Base-by-base conservation (phyloP, 805 yeast genomes). In the Cyberlindnera maclurae region DNA sequence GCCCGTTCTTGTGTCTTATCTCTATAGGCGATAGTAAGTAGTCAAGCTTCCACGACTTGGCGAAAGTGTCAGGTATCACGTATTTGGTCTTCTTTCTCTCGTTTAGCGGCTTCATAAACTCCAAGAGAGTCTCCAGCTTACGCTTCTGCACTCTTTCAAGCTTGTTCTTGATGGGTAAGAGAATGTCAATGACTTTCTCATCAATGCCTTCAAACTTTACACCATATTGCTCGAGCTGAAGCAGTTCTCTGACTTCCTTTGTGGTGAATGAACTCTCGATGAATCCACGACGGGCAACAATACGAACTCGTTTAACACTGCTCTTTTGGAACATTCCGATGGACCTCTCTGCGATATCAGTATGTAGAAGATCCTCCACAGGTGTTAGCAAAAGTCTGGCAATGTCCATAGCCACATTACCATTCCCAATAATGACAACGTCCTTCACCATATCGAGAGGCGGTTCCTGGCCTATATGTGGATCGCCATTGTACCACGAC, bases 401-500 rank as follows among this genome's bases (percentile, higher is more conserved):
- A 4, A 93, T 77, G 57, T 93, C 98, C 43, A 93, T 63, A 0
- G 97, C 96, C 13, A 93, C 98, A 56, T 93, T 93, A 33, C 98
- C 98, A 59, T 89, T 90, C 6, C 99, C 99, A n/a, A 93, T 73
- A 26, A 93, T 80, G 0, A 82, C 75, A 2, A 87, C 95, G 29
- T 70, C 67, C 43, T 73, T 71, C 3, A 79, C 79, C 24, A 70
- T 62, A 3, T 70, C 68, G 50, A 90, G 66, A n/a, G 78, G 77
- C 5, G 86, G 82, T 15, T 67, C 60, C 12, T 68, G 56, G 15
- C 24, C 63, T 33, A 65, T 65, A 28, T 73, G 78, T 0, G 96
- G 96, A 49, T 80, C 82, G 0, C 95, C 95, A 53, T 93, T 93
- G 60, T 93, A 93, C 98, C 98, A 93, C 33, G 86, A 93, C 18